phyloP scores from a whole-genome alignment of 495 filamentous ascomycete genomes.

The Hypoxylon lienhwacheense region DNA sequence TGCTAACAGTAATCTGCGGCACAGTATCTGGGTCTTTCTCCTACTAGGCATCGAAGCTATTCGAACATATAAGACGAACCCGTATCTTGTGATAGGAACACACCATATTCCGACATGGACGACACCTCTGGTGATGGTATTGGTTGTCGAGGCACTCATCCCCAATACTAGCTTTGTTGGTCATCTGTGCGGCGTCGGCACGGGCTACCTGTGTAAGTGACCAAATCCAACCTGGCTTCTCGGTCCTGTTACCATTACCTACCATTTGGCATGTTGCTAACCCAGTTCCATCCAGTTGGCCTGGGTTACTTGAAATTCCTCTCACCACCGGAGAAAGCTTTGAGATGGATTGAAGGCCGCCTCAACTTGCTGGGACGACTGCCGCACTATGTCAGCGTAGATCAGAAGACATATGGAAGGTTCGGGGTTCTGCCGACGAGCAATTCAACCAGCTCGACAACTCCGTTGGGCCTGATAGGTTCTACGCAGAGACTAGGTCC shows the following conservation, averaged over 20 bases:
- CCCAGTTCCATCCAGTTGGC: constrained; percentile 57
- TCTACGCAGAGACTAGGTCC: constrained; percentile 67
- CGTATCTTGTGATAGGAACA: constrained; percentile 71
- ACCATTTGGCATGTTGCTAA: constrained; percentile 4
- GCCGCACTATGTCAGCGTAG: constrained; percentile 86
- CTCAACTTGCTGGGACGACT: constrained; percentile 78
- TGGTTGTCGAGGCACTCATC: constrained; percentile 70
- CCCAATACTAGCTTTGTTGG: constrained; percentile 83
- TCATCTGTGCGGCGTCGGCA: constrained; percentile 74
- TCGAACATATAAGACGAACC: constrained; percentile 71
- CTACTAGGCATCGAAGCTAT: constrained; percentile 82
- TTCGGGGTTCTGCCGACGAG: constrained; percentile 81
- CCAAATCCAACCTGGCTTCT: background rate
- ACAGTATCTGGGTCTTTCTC: constrained; percentile 87
- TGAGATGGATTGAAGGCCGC: constrained; percentile 83
- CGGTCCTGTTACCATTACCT: background rate
- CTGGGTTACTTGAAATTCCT: constrained; percentile 83
- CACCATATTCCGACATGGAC: constrained; percentile 89
- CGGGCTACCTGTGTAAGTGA: constrained; percentile 83
- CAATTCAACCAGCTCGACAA: constrained; percentile 45
- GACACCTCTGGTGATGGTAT: constrained; percentile 73
- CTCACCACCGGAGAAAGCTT: constrained; percentile 75
- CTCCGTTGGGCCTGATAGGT: constrained; percentile 62
- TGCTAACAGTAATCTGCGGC: constrained; percentile 4
- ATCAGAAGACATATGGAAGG: constrained; percentile 95